phyloP scores from a whole-genome alignment of 805 yeast genomes.

The Nakazawaea pomicola region DNA sequence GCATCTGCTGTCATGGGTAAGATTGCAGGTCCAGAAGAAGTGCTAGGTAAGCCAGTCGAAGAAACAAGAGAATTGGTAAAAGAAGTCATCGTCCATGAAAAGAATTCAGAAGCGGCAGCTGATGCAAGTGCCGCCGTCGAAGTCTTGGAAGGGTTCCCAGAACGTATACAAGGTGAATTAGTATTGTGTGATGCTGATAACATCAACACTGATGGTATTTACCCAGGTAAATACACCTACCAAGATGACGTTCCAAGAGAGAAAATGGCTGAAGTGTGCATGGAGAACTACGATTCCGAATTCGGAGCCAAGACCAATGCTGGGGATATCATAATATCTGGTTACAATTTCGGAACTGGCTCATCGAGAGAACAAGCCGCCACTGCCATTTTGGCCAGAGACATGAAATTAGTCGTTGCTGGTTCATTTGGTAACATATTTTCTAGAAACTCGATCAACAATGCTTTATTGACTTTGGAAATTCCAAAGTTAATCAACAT shows the following conservation, averaged over 20 bases:
- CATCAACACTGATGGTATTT: conserved; percentile 96
- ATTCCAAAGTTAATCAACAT: conserved; percentile 80
- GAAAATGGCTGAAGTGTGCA: conserved; percentile 98
- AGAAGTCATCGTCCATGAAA: conserved; percentile 28
- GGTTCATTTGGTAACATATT: conserved; percentile 98
- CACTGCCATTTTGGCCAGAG: conserved; percentile 93
- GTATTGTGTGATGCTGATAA: conserved; percentile 95
- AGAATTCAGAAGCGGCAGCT: conserved; percentile 24
- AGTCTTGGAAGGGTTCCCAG: conserved; percentile 88
- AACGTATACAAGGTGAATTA: conserved; percentile 81
- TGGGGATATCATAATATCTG: conserved; percentile 87
- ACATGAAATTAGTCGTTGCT: conserved; percentile 86
- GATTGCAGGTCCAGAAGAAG: conserved; percentile 89
- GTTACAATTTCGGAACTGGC: conserved; percentile 97
- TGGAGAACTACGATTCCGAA: conserved; percentile 96
- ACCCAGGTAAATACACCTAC: conserved; percentile 98
- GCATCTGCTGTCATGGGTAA: conserved; percentile 96
- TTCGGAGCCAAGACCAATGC: conserved; percentile 77
- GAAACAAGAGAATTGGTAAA: conserved; percentile 45
- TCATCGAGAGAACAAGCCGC: conserved; percentile 99
- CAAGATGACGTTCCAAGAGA: conserved; percentile 95
- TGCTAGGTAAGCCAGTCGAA: conserved; percentile 52
- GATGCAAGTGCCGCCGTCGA: conserved; percentile 49
- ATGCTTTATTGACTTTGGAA: conserved; percentile 89
- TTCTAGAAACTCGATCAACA: conserved; percentile 92